phyloP scores from a whole-genome alignment of 2,329 filamentous ascomycete species.

The Knufia petricola region DNA sequence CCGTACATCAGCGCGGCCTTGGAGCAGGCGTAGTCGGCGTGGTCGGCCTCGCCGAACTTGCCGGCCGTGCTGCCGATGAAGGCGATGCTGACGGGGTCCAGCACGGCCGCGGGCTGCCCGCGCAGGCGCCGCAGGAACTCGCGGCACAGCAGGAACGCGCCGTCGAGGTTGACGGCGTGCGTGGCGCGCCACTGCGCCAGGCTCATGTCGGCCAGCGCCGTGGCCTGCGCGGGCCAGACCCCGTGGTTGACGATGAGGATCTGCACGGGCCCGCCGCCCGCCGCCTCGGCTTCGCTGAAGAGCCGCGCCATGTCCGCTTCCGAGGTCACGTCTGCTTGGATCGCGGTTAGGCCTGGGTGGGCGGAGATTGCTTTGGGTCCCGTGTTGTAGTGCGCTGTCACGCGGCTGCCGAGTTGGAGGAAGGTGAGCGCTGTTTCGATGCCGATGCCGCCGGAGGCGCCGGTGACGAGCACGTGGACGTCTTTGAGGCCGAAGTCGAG shows the following conservation, averaged over 20 bases:
- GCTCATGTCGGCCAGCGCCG: not conserved
- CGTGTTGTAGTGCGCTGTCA: conserved; percentile 1
- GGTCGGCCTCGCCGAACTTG: conserved; percentile 1
- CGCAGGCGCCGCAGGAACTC: not conserved
- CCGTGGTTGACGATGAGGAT: conserved; percentile 3
- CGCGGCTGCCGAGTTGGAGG: not conserved
- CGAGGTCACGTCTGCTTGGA: not conserved
- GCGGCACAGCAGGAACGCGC: not conserved
- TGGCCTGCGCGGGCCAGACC: not conserved
- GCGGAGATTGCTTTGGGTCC: not conserved
- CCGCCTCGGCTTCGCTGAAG: not conserved
- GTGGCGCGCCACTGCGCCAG: not conserved
- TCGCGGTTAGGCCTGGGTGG: not conserved
- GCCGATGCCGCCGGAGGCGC: not conserved
- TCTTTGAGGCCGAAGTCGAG: not conserved
- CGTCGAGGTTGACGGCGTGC: conserved; percentile 1
- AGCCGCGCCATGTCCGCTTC: not conserved
- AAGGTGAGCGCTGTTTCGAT: not conserved
- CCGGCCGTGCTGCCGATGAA: conserved; percentile 2
- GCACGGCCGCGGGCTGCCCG: not conserved
- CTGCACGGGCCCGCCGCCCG: not conserved
- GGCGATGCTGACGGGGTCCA: not conserved
- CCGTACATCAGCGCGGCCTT: conserved; percentile 1
- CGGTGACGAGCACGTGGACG: not conserved
- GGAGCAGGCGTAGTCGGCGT: not conserved